A percentile compares a stretch with the other conserved stretches of the same genome.
Conservation (phyloP, 805 yeast genomes). For the Saturnispora hagleri region DNA sequence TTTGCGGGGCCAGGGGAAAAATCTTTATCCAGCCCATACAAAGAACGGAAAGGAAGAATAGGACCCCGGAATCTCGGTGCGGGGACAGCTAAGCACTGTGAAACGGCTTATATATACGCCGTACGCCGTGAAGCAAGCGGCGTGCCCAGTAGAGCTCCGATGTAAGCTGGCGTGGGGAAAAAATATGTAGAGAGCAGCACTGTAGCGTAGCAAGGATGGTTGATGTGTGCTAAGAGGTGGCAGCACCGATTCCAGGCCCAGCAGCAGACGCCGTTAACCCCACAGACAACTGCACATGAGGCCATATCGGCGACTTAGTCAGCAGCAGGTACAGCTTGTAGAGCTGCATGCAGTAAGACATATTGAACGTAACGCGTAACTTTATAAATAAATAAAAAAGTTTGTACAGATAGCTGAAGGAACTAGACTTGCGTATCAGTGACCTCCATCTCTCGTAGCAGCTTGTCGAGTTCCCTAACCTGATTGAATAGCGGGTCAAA, state of each 20-base stretch:
- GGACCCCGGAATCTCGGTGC: neutral
- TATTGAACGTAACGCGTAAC: neutral
- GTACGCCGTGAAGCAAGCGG: neutral
- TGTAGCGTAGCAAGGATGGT: too few species aligned
- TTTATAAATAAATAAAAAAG: neutral
- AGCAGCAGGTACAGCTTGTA: too few species aligned
- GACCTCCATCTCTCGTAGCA: neutral
- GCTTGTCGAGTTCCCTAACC: constrained; percentile 24
- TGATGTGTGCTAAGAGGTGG: too few species aligned
- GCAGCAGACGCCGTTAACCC: too few species aligned
- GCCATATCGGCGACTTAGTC: neutral
- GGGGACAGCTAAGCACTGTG: neutral
- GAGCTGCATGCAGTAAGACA: neutral
- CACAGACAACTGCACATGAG: neutral
- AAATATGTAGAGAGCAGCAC: too few species aligned
- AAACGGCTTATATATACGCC: neutral
- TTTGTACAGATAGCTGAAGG: neutral
- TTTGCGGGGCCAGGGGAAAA: neutral
- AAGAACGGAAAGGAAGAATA: neutral
- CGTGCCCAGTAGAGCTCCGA: neutral
- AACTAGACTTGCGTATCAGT: neutral
- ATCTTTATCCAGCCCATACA: neutral
- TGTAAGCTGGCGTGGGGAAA: neutral
- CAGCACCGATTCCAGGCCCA: too few species aligned
- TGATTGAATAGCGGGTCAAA: constrained; percentile 50